Evolutionary conservation across 2,329 filamentous ascomycete genomes (phyloP).

Genomic region (Neopestalotiopsis sp.): DNA sequence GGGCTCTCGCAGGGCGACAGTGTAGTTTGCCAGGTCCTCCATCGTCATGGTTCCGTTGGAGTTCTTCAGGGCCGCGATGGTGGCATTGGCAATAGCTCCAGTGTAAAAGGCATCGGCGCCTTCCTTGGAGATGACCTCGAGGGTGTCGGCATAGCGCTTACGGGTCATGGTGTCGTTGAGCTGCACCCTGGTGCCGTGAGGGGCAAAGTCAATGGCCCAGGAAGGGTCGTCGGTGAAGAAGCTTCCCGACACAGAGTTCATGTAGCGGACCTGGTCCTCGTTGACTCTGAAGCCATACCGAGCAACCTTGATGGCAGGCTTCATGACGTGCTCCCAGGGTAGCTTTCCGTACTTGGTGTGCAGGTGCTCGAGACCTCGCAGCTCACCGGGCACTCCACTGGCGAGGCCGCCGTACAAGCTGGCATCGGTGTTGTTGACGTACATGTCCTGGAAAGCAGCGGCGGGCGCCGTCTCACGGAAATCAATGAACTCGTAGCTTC

Average conservation of each 20-base stretch:
- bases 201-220: conserved; percentile 84
- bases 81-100: conserved; percentile 41
- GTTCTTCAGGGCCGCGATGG: conserved; percentile 63
- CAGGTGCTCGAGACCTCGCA: conserved; percentile 75
- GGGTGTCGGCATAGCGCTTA: conserved; percentile 59
- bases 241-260: conserved; percentile 55
- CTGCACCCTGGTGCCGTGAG: conserved; percentile 39
- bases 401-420: conserved; percentile 75
- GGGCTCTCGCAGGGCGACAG: conserved; percentile 65
- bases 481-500: conserved; percentile 82
- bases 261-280: conserved; percentile 70
- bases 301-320: conserved; percentile 74
- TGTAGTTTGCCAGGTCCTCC: conserved; percentile 78
- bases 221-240: conserved; percentile 74
- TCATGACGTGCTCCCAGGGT: conserved; percentile 69
- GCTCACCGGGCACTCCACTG: conserved; percentile 70
- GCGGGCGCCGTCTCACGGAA: conserved; percentile 86
- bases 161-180: conserved; percentile 45
- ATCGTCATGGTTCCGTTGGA: conserved; percentile 81
- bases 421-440: conserved; percentile 66
- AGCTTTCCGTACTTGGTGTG: conserved; percentile 70
- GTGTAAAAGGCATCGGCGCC: conserved; percentile 48
- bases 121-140: conserved; percentile 53
- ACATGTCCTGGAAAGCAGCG: conserved; percentile 83
- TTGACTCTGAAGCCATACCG: conserved; percentile 74